These are phyloP conservation scores for Fusarium incarnatum DNA, from an alignment of 2,329 filamentous ascomycete genomes.

Conservation along the genomic window DNA sequence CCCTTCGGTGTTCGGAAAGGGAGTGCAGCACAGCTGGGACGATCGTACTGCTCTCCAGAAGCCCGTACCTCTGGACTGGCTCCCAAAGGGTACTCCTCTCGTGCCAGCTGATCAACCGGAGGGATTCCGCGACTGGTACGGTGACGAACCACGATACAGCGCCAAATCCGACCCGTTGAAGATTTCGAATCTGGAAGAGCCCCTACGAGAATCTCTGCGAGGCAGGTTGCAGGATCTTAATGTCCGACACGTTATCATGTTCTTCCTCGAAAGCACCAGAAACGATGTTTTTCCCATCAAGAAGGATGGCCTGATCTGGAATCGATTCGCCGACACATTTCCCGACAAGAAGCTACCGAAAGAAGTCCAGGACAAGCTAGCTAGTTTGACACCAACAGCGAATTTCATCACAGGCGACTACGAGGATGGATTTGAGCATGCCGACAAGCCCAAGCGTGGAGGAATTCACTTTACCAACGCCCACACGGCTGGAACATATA, in stretches of 20 bases:
- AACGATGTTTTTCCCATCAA: constrained; percentile 60
- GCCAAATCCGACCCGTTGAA: constrained; percentile 54
- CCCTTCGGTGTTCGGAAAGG: constrained; percentile 42
- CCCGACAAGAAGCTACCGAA: constrained; percentile 50
- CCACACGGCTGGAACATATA: constrained; percentile 57
- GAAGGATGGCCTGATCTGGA: constrained; percentile 54
- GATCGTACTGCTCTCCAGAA: constrained; percentile 44
- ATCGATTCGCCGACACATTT: constrained; percentile 50
- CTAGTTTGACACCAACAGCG: constrained; percentile 49
- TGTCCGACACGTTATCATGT: constrained; percentile 58
- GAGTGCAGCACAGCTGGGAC: constrained; percentile 46
- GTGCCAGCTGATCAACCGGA: background rate
- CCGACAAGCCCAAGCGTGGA: constrained; percentile 45
- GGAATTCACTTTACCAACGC: constrained; percentile 57
- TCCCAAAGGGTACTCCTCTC: constrained; percentile 29
- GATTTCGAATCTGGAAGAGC: constrained; percentile 54
- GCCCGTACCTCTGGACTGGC: constrained; percentile 41
- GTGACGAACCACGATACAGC: constrained; percentile 48
- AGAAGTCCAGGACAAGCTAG: constrained; percentile 45
- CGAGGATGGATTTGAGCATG: constrained; percentile 50
- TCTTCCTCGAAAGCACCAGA: constrained; percentile 59
- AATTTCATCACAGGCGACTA: constrained; percentile 53
- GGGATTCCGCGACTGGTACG: constrained; percentile 48
- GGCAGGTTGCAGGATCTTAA: constrained; percentile 47
- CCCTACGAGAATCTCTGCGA: constrained; percentile 46